Base-by-base conservation (phyloP, 257 asterid species). In the Apocynum venetum region DNA sequence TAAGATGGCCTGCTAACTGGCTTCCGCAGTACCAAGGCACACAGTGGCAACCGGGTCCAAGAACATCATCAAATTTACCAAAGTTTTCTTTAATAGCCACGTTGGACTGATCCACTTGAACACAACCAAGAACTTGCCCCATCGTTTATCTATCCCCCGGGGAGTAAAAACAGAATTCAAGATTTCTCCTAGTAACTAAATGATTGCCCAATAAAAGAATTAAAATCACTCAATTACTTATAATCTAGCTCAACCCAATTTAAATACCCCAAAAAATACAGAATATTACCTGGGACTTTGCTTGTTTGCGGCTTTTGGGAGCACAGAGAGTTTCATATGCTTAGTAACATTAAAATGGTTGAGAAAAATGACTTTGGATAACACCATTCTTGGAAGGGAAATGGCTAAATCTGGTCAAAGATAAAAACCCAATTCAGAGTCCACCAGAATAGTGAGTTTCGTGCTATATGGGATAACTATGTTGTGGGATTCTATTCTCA, bases 111-210 rank as follows among this genome's bases (percentile, higher is more conserved):
- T 79, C 83, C 75, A 83, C 83, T 66, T 79, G 83, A 76, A 83
- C 48, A 53, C 86, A 83, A 64, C 86, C 83, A 46, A 83, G 31
- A 75, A 57, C 79, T 76, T 82, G 83, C 36, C 86, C 86, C 86
- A 82, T 82, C 17, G 51, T 73, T 78, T 12, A 25, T 65, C 63
- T 51, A 3, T 47, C 56, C 14, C 15, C 7, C 36, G 1, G 48
- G 15, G 19, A 8, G 59, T 25, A 25, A 25, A 25, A 77, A 77
- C 3, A 69, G 17, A 48, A 69, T 31, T 7, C 56, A 48, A 15
- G 48, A 31, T 19, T 25, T 43, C 4, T 15, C 2, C 53, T 49
- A 31, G 14, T n/a, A 66, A 52, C 38, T 59, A n/a, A 25, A 25
- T 25, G 31, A 25, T 25, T 25, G 31, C 31, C 31, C 31, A 25